Conservation (phyloP, 2,329 filamentous ascomycete genomes). For the Fusarium napiforme region DNA sequence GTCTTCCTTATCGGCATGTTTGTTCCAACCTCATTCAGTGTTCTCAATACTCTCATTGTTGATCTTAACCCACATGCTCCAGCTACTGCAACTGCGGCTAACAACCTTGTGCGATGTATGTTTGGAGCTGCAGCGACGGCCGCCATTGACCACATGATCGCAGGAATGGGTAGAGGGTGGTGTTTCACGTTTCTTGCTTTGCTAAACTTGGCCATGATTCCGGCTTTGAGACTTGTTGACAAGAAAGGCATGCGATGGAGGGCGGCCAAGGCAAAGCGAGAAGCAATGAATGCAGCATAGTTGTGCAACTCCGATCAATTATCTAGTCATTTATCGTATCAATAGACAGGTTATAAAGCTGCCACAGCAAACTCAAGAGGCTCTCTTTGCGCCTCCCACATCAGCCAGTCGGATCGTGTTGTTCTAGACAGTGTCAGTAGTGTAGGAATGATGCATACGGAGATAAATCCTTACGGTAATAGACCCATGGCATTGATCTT, state of each 20-base stretch:
- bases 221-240: conserved; percentile 61
- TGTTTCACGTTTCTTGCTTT: conserved; percentile 69
- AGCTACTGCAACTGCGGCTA: conserved; percentile 71
- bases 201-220: conserved; percentile 60
- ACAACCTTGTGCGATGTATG: conserved; percentile 71
- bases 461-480: conserved; percentile 75
- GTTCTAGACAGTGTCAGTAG: conserved; percentile 66
- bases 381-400: conserved; percentile 85
- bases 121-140: conserved; percentile 69
- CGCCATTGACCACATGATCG: conserved; percentile 68
- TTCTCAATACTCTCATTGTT: conserved; percentile 71
- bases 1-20: conserved; percentile 67
- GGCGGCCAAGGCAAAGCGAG: conserved; percentile 57
- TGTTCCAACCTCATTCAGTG: conserved; percentile 70
- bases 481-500: conserved; percentile 97
- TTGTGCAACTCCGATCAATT: not conserved
- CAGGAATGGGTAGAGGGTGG: conserved; percentile 68
- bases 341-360: conserved; percentile 59
- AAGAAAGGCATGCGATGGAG: conserved; percentile 63
- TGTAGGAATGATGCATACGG: too few species aligned
- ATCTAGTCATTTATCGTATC: conserved; percentile 18
- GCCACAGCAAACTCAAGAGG: conserved; percentile 74
- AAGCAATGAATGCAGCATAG: conserved; percentile 36
- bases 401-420: conserved; percentile 95
- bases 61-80: conserved; percentile 71